Evolutionary conservation across 1,139 yeast genomes (phyloP).

Genomic region (Wickerhamomyces sp.): DNA sequence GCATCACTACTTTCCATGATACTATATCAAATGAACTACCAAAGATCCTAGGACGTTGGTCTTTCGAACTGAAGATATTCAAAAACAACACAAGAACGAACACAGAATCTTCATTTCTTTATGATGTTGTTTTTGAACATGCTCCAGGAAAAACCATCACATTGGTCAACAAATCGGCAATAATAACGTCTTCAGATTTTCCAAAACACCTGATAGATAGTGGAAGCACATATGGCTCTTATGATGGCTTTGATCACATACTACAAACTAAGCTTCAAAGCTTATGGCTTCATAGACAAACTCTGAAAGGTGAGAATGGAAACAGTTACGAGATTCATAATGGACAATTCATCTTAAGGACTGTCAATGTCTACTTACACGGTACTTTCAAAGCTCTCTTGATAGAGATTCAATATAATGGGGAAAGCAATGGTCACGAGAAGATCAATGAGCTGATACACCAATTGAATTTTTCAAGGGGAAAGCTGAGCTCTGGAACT

Average conservation of each 20-base stretch:
- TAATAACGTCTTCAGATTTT: slow-evolving; percentile 10
- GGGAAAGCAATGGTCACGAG: slow-evolving; percentile 8
- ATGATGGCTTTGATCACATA: slow-evolving; percentile 43
- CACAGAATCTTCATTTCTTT: slow-evolving; percentile 32
- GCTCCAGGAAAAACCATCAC: slow-evolving; percentile 37
- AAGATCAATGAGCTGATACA: slow-evolving; percentile 18
- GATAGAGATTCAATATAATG: slow-evolving; percentile 44
- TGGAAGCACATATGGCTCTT: slow-evolving; percentile 39
- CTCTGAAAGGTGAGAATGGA: slow-evolving; percentile 77
- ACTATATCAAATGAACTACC: slow-evolving; percentile 48
- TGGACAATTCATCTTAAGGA: slow-evolving; percentile 38
- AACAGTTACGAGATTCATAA: slow-evolving; percentile 42
- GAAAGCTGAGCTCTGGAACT: slow-evolving; percentile 34
- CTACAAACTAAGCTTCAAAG: slow-evolving; percentile 58
- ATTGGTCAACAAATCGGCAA: slow-evolving; percentile 27
- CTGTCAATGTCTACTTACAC: slow-evolving; percentile 69
- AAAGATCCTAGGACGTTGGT: slow-evolving; percentile 45
- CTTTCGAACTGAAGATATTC: slow-evolving; percentile 44
- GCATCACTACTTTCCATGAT: slow-evolving; percentile 47
- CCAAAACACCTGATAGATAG: slow-evolving; percentile 18
- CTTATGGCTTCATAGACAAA: slow-evolving; percentile 67
- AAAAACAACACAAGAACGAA: slow-evolving; percentile 37
- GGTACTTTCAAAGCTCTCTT: slow-evolving; percentile 71
- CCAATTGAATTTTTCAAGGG: slow-evolving; percentile 21
- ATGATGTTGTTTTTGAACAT: slow-evolving; percentile 39